A percentile compares a stretch with the other conserved stretches of the same genome.
Conservation (phyloP, 2,329 filamentous ascomycete genomes). For the Capronia americana region DNA sequence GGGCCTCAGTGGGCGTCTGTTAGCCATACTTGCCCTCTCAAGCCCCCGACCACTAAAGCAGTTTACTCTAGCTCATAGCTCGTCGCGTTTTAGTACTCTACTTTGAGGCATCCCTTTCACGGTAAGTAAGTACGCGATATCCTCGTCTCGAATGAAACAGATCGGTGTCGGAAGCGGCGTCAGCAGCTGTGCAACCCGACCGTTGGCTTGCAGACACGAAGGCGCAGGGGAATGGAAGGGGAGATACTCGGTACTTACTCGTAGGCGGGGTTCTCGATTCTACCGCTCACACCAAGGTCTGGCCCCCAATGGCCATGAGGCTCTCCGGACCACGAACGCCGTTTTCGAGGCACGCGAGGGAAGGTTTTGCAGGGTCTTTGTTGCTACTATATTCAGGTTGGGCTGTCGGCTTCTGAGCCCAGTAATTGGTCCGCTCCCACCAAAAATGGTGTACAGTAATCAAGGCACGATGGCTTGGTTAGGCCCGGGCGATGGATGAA, state of each 20-base stretch:
- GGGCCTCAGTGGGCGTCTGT: neutral
- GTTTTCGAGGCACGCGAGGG: neutral
- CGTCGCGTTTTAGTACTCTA: neutral
- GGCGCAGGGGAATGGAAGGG: neutral
- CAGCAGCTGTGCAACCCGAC: neutral
- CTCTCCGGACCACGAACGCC: neutral
- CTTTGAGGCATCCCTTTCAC: neutral
- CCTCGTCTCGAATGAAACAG: neutral
- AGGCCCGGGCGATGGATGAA: neutral
- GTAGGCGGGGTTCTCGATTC: constrained; percentile 1
- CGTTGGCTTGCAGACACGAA: neutral
- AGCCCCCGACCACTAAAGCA: neutral
- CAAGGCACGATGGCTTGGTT: neutral
- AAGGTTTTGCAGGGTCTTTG: neutral
- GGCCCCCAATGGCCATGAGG: constrained; percentile 7
- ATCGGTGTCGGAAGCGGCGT: neutral
- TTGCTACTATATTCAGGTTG: constrained; percentile 6
- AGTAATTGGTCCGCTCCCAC: neutral
- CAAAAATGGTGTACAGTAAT: neutral
- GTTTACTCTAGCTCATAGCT: neutral
- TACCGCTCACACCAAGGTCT: neutral
- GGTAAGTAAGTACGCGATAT: neutral
- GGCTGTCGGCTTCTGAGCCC: neutral
- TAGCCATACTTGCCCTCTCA: neutral
- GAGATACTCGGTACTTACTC: no score